These are phyloP conservation scores for Ceratocystis cubensis DNA, from an alignment of 2,329 filamentous ascomycete species.

Conservation along the genomic window DNA sequence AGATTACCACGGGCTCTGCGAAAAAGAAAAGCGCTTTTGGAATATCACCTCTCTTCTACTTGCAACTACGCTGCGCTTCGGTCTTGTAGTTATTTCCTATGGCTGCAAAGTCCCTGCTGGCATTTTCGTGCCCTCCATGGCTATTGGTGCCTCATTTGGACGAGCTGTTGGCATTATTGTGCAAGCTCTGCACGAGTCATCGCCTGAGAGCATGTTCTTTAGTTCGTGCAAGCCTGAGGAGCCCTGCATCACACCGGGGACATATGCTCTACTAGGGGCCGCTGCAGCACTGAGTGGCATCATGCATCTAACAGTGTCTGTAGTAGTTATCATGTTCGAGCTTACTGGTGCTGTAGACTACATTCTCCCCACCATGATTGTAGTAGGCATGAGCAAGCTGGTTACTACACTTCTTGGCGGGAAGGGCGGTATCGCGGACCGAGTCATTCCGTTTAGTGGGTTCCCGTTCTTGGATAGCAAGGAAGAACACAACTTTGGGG, in stretches of 20 bases:
- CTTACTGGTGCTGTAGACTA: conserved; percentile 94
- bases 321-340: conserved; percentile 99
- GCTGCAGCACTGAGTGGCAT: conserved; percentile 86
- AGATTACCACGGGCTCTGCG: conserved; percentile 82
- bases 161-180: conserved; percentile 90
- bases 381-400: conserved; percentile 90
- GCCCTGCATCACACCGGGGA: conserved; percentile 92
- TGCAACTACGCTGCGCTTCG: conserved; percentile 67
- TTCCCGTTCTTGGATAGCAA: conserved; percentile 96
- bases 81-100: conserved; percentile 89
- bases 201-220: conserved; percentile 75
- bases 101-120: conserved; percentile 96
- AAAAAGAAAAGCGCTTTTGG: conserved; percentile 57
- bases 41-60: conserved; percentile 68
- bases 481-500: conserved; percentile 91
- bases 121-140: conserved; percentile 98
- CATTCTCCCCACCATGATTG: conserved; percentile 96
- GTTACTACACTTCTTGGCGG: conserved; percentile 71
- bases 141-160: conserved; percentile 86
- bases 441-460: conserved; percentile 98
- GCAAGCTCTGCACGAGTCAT: conserved; percentile 72
- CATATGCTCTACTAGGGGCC: conserved; percentile 89
- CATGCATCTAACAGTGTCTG: conserved; percentile 94
- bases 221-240: conserved; percentile 78
- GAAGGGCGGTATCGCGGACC: conserved; percentile 93